Percentiles rank a stretch among this genome's conserved stretches.
These are phyloP conservation scores for Ustilago hordei DNA, from an alignment of 1,284 basidiomycete species.

Conservation along the genomic window DNA sequence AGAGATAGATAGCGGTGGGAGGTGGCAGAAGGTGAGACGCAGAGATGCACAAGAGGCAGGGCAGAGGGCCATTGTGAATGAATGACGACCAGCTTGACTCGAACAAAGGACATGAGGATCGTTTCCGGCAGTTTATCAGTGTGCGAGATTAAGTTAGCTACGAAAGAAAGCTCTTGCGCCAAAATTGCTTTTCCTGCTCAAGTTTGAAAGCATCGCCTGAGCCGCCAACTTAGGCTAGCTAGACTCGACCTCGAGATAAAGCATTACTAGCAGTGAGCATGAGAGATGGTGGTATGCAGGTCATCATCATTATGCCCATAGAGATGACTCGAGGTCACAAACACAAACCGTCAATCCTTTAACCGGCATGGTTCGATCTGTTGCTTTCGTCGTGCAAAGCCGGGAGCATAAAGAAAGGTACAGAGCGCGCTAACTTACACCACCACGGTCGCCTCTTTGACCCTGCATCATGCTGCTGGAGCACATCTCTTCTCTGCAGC, in stretches of 20 bases:
- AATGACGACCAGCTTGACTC: slow-evolving; percentile 11
- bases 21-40: background rate
- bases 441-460: background rate
- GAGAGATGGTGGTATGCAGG: background rate
- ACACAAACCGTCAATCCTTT: background rate
- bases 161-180: background rate
- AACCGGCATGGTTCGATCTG: slow-evolving; percentile 1
- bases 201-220: slow-evolving; percentile 2
- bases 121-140: background rate
- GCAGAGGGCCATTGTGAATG: slow-evolving; percentile 3
- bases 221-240: background rate
- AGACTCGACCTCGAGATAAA: background rate
- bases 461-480: background rate
- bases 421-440: no score
- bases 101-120: background rate
- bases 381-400: background rate
- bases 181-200: background rate
- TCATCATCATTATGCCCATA: background rate
- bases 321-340: background rate
- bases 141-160: slow-evolving; percentile 7
- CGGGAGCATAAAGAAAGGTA: background rate
- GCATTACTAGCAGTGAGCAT: no score
- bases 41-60: background rate
- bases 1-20: background rate
- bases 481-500: background rate